phyloP scores from a whole-genome alignment of 257 asterid genomes.

The Craterostigma plantagineum region DNA sequence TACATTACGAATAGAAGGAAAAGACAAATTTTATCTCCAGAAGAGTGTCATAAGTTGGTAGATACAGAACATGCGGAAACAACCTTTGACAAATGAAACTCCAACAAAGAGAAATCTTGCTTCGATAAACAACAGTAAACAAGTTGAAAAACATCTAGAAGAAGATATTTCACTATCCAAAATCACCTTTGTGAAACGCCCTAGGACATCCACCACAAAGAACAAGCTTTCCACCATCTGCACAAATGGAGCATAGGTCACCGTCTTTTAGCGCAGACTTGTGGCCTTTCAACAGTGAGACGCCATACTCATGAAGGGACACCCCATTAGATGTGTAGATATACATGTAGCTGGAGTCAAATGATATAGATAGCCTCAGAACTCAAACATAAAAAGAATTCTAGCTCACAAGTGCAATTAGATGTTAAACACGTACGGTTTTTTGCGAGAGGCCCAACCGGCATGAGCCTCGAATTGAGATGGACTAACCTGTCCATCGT shows the following conservation, averaged over 20 bases:
- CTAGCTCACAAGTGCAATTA: background rate
- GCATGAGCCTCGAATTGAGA: constrained; percentile 98
- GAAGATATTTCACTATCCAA: constrained; percentile 4
- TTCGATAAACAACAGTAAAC: no score
- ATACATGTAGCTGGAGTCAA: constrained; percentile 66
- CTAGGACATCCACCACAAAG: constrained; percentile 99
- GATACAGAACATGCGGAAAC: no score
- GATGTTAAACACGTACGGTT: constrained; percentile 52
- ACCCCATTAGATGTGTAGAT: constrained; percentile 95
- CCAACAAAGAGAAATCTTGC: no score
- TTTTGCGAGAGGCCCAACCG: constrained; percentile 94
- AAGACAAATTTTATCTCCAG: constrained; percentile 4
- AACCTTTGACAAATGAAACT: no score
- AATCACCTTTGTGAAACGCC: constrained; percentile 92
- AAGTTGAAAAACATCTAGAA: no score
- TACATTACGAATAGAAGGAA: constrained; percentile 19
- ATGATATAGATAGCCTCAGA: constrained; percentile 3
- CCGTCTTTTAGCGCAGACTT: constrained; percentile 48
- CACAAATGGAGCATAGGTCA: constrained; percentile 93
- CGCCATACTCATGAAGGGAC: constrained; percentile 82
- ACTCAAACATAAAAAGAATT: no score
- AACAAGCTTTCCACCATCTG: constrained; percentile 97
- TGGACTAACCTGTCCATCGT: constrained; percentile 75
- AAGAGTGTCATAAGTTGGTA: background rate
- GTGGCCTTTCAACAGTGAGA: constrained; percentile 75